phyloP scores from a whole-genome alignment of 2,329 filamentous ascomycete genomes.

The Phaeosphaeriaceae sp. region DNA sequence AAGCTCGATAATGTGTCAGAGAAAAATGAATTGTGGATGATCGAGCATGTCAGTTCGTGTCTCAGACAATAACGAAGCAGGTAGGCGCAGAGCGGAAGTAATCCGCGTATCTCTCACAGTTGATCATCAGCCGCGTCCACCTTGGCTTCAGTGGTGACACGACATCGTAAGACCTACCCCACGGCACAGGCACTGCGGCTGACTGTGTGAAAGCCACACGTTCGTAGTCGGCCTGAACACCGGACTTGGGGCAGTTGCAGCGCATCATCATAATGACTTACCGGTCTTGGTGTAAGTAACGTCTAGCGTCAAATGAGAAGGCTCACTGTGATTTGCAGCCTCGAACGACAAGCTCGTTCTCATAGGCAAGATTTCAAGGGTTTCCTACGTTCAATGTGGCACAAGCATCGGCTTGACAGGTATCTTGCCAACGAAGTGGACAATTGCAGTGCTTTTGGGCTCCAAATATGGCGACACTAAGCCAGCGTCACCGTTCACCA shows the following conservation, averaged over 20 bases:
- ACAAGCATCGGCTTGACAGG: neutral
- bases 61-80: too few species aligned
- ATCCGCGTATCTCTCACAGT: neutral
- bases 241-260: neutral
- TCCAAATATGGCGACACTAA: neutral
- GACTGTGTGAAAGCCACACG: neutral
- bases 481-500: neutral
- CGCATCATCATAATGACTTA: neutral
- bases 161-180: neutral
- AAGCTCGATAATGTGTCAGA: neutral
- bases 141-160: neutral
- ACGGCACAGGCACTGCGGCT: neutral
- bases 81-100: neutral
- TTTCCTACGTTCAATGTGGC: neutral
- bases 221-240: neutral
- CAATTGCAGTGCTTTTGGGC: neutral
- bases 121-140: neutral
- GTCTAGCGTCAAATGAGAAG: too few species aligned
- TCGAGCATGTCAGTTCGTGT: too few species aligned
- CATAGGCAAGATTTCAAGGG: neutral
- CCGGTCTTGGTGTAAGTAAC: too few species aligned
- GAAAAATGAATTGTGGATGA: too few species aligned
- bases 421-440: neutral
- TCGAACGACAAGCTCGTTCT: neutral
- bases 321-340: neutral